Conservation (phyloP, 441 rosid genomes). For the Theobroma grandiflorum region DNA sequence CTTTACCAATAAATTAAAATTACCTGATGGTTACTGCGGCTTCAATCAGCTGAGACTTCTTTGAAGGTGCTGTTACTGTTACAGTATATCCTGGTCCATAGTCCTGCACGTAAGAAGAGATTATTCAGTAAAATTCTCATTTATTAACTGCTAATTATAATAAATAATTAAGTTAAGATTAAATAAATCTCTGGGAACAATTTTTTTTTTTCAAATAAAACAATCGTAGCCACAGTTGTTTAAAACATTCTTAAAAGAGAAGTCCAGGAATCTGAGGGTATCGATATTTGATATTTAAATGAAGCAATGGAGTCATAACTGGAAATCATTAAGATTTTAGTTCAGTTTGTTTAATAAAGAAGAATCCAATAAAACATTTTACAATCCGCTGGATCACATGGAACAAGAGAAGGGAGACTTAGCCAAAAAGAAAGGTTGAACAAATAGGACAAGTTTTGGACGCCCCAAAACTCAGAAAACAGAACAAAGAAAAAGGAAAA, state of each 20-base stretch:
- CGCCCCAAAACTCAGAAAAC: neutral
- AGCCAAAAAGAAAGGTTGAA: conserved; percentile 24
- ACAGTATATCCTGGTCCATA: conserved; percentile 29
- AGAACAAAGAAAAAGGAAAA: neutral
- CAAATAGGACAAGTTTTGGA: conserved; percentile 21
- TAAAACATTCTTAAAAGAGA: conserved; percentile 2
- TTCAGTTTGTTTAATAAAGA: neutral
- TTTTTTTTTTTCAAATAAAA: neutral
- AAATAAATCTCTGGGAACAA: neutral
- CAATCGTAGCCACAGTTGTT: neutral
- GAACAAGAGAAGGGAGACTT: conserved; percentile 21
- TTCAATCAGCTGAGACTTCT: conserved; percentile 26
- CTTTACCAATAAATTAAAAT: neutral
- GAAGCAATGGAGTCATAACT: neutral
- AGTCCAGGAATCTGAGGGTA: neutral
- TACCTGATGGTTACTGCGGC: conserved; percentile 25
- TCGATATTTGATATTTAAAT: neutral
- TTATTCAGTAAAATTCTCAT: neutral
- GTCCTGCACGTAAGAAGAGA: conserved; percentile 29
- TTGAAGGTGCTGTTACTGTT: neutral
- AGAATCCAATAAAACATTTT: conserved; percentile 11
- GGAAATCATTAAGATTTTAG: neutral
- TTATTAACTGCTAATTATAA: neutral
- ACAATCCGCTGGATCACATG: neutral
- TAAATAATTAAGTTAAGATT: neutral